Base-by-base conservation (phyloP, 371 early-diverging fungal species). In the Sporodiniella umbellata region DNA sequence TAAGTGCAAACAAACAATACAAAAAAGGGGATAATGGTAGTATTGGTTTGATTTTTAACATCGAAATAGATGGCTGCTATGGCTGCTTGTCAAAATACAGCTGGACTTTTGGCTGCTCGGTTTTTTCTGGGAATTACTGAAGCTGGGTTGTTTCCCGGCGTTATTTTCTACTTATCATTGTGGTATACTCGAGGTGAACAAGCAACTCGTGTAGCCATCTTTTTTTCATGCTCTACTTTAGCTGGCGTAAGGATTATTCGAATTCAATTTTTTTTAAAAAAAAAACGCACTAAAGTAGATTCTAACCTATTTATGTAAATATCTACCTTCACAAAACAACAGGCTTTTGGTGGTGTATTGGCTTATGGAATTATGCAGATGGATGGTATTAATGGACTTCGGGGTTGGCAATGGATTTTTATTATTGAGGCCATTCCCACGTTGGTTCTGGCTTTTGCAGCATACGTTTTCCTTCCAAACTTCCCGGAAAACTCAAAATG, bases 61-160 rank as follows among this genome's bases (percentile, higher is more conserved):
- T 40, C 42, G n/a, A n/a, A n/a, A n/a, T n/a, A 62, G 26, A 70
- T 74, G 66, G 68, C 72, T 14, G 59, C 56, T 18, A 75, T 80
- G 80, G 75, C 76, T 14, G 72, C 75, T 1, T 55, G 62, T 24
- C 38, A 21, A 1, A 73, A 75, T 23, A 52, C 71, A 17, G 58
- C 69, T 5, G 80, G 82, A 17, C 62, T 86, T 33, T 57, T 81
- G 33, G 75, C 74, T 1, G 53, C 75, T 19, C 79, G 90, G 5
- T 88, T 87, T 62, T 84, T 89, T 51, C 60, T 87, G 33, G 90
- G 90, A 30, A 53, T 86, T 26, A 69, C 84, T 19, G 92, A 91
- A 55, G 80, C 85, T 19, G 80, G 80, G 33, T 55, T 82, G 11
- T 73, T 82, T 51, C 83, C 83, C 23, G 81, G 80, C 31, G 62